These are phyloP conservation scores for Colletotrichum zoysiae DNA, from an alignment of 2,329 filamentous ascomycete genomes.

Conservation along the genomic window DNA sequence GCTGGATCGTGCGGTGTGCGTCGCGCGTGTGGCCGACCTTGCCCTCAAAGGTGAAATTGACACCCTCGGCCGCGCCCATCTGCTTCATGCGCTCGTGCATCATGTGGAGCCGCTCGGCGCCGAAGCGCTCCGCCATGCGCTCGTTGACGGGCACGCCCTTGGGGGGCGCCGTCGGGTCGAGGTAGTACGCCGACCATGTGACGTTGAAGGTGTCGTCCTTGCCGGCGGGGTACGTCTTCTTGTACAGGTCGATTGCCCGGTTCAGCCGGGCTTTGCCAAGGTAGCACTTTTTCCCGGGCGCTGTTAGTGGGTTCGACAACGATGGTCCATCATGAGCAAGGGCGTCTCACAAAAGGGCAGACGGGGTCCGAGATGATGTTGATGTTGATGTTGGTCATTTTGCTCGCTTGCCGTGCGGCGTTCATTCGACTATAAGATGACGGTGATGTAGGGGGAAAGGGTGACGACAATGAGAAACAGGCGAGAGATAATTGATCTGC, in stretches of 20 bases:
- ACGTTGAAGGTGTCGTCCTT: constrained; percentile 77
- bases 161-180: constrained; percentile 73
- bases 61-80: constrained; percentile 74
- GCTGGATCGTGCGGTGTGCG: constrained; percentile 81
- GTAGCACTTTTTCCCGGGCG: constrained; percentile 70
- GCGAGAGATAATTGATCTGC: not conserved
- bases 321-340: not conserved
- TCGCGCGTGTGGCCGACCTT: constrained; percentile 82
- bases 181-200: constrained; percentile 84
- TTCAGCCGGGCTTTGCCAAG: constrained; percentile 82
- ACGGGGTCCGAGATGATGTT: constrained; percentile 85
- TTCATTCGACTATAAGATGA: constrained; percentile 16
- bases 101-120: constrained; percentile 68
- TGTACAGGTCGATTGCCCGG: constrained; percentile 76
- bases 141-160: constrained; percentile 59
- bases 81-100: constrained; percentile 69
- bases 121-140: constrained; percentile 75
- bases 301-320: constrained; percentile 43
- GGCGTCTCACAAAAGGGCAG: constrained; percentile 69
- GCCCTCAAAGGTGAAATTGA: constrained; percentile 79
- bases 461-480: not conserved
- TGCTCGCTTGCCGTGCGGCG: constrained; percentile 40
- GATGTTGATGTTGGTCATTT: constrained; percentile 82
- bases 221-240: constrained; percentile 69
- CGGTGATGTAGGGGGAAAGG: no score